Evolutionary conservation across 2,329 filamentous ascomycete species (phyloP).

Genomic region (Diplodia seriata): DNA sequence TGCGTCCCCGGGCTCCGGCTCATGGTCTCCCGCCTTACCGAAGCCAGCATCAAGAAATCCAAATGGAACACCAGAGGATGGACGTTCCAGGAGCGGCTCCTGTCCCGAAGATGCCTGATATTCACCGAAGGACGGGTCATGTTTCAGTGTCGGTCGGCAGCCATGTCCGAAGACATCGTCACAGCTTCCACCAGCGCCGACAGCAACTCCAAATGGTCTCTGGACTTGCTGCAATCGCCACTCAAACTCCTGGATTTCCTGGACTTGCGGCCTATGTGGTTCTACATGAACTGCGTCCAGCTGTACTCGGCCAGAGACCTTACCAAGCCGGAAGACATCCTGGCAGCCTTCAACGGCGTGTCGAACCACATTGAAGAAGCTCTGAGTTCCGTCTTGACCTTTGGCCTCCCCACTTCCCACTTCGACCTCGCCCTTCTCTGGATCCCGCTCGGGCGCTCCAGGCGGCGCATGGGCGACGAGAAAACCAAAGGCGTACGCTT

Average conservation of each 20-base stretch:
- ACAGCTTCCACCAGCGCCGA: slow-evolving; percentile 36
- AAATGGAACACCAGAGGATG: slow-evolving; percentile 49
- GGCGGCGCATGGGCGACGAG: not conserved
- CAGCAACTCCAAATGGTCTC: slow-evolving; percentile 39
- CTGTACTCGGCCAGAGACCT: slow-evolving; percentile 43
- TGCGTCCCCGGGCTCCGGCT: slow-evolving; percentile 35
- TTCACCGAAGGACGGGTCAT: slow-evolving; percentile 45
- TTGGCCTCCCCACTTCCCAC: slow-evolving; percentile 39
- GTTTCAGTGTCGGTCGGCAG: slow-evolving; percentile 41
- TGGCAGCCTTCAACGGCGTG: slow-evolving; percentile 47
- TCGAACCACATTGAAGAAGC: slow-evolving; percentile 38
- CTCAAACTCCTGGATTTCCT: slow-evolving; percentile 42
- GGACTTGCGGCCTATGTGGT: slow-evolving; percentile 38
- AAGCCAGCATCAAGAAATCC: slow-evolving; percentile 38
- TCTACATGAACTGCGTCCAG: slow-evolving; percentile 44
- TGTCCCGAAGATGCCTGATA: slow-evolving; percentile 47
- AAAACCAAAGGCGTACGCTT: not conserved
- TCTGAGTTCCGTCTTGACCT: slow-evolving; percentile 40
- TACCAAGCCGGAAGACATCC: slow-evolving; percentile 40
- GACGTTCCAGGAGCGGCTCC: slow-evolving; percentile 51
- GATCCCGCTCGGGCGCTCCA: slow-evolving; percentile 21
- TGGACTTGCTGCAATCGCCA: slow-evolving; percentile 42
- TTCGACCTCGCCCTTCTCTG: slow-evolving; percentile 46
- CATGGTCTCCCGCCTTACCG: slow-evolving; percentile 34
- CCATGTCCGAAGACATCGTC: slow-evolving; percentile 43